Evolutionary conservation across 352 stramenopile genomes (phyloP), one percentile per base, ranked within the genome.

Genomic region (Thraustotheca clavata): DNA sequence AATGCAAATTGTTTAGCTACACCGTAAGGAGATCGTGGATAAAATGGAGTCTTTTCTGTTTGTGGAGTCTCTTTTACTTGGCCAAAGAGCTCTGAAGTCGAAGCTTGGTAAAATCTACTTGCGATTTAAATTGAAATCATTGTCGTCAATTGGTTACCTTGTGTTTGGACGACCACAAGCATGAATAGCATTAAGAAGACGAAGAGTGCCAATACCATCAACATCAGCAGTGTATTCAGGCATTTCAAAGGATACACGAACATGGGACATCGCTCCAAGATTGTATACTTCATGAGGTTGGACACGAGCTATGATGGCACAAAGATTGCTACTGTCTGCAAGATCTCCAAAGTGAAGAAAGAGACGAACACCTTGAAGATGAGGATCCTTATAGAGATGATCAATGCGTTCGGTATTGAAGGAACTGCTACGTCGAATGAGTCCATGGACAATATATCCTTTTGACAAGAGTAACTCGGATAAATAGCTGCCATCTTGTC

Each of bases 211-310:
- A 11, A 99, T 60, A 12, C 81, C 97, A 68, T 99, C 96, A 36
- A 96, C 96, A 63, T 99, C 95, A n/a, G 96, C 96, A 38, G 96
- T 99, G 83, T 99, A 99, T 74, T 99, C 96, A 16, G 95, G 93
- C 94, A 99, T 98, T 68, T 99, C 96, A 67, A 99, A 99, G 8
- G 95, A 99, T 31, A 99, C 97, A 70, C 98, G 98, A 46, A 99
- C 96, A 73, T 99, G 96, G 73, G 89, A 98, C 95, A 99, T 99
- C 24, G 97, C 97, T 8, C 92, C 97, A 48, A 99, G 77, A 72
- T 99, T 99, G 87, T 99, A 99, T 68, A 99, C 96, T 76, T 99
- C 97, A 63, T 96, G 80, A 0, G 97, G 97, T 14, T 88, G 88
- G n/a, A 98, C 79, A n/a, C 86, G 80, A 5, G 89, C 78, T 62